These are phyloP conservation scores for Heliocybe sulcata DNA, from an alignment of 1,284 basidiomycete species.

Conservation along the genomic window DNA sequence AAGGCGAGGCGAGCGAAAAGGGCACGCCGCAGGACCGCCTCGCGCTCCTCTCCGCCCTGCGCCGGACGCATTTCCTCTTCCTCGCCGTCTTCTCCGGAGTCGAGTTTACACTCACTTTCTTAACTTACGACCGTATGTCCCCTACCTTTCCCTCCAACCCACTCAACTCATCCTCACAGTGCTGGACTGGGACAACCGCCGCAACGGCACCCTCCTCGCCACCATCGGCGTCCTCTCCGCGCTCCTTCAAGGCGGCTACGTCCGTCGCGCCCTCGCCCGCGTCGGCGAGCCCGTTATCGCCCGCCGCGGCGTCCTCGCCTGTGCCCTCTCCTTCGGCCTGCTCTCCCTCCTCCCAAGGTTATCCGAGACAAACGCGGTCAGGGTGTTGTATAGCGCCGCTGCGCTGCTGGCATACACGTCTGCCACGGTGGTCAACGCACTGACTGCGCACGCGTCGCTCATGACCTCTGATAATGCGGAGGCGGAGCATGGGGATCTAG, in stretches of 20 bases:
- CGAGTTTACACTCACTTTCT: conserved; percentile 88
- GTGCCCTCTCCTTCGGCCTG: conserved; percentile 59
- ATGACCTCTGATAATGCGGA: conserved; percentile 74
- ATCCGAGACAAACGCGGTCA: no score
- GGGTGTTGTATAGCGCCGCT: conserved; percentile 67
- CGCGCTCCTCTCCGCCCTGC: conserved; percentile 44
- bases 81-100: conserved; percentile 85
- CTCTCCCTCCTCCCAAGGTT: conserved; percentile 73
- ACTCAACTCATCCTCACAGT: conserved; percentile 33
- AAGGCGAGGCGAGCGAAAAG: conserved; percentile 6
- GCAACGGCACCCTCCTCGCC: conserved; percentile 83
- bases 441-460: conserved; percentile 81
- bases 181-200: conserved; percentile 83
- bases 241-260: conserved; percentile 85
- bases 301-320: conserved; percentile 65
- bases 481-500: conserved; percentile 35
- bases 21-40: conserved; percentile 44
- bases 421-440: conserved; percentile 85
- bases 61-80: conserved; percentile 74
- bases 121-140: conserved; percentile 79
- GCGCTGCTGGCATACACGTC: conserved; percentile 84
- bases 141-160: background rate
- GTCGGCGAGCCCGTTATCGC: conserved; percentile 77
- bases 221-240: conserved; percentile 86
- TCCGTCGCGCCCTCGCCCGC: conserved; percentile 66